phyloP scores from a whole-genome alignment of 208 protist genomes.

The Vickermania ingenoplastis region DNA sequence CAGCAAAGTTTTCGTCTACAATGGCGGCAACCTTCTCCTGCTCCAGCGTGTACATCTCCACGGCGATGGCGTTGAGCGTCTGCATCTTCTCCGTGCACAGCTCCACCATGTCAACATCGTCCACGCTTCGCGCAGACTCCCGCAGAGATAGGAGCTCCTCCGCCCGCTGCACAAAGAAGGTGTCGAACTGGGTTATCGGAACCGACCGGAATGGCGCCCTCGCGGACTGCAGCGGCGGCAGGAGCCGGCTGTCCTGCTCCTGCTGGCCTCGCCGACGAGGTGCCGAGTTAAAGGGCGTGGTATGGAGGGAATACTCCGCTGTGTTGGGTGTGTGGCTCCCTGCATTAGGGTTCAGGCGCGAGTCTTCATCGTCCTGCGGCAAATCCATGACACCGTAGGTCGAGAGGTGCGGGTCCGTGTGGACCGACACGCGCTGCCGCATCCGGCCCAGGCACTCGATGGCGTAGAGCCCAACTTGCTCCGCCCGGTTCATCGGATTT shows the following conservation, averaged over 20 bases:
- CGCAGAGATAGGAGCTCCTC: slow-evolving; percentile 76
- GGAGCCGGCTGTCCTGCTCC: not conserved
- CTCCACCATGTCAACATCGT: slow-evolving; percentile 57
- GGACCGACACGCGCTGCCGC: slow-evolving; percentile 6
- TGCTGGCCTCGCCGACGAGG: not conserved
- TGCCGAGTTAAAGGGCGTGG: not conserved
- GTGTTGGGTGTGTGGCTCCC: too few species aligned
- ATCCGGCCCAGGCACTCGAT: slow-evolving; percentile 62
- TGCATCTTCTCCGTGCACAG: slow-evolving; percentile 67
- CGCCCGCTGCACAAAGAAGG: slow-evolving; percentile 72
- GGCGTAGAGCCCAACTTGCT: slow-evolving; percentile 80
- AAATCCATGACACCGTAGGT: not conserved
- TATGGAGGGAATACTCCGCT: not conserved
- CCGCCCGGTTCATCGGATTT: slow-evolving; percentile 53
- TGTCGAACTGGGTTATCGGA: slow-evolving; percentile 77
- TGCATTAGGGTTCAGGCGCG: not conserved
- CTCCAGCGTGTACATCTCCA: slow-evolving; percentile 73
- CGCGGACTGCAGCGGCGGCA: not conserved
- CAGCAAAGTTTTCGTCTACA: slow-evolving; percentile 82
- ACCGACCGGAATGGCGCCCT: slow-evolving; percentile 53
- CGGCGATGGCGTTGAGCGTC: slow-evolving; percentile 40
- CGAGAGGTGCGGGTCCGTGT: slow-evolving; percentile 10
- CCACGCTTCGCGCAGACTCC: slow-evolving; percentile 52
- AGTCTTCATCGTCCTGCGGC: not conserved
- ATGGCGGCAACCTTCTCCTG: slow-evolving; percentile 87